Evolutionary conservation across 768 basidiomycete species (phyloP).

Genomic region (Cantharellus cinnabarinus): DNA sequence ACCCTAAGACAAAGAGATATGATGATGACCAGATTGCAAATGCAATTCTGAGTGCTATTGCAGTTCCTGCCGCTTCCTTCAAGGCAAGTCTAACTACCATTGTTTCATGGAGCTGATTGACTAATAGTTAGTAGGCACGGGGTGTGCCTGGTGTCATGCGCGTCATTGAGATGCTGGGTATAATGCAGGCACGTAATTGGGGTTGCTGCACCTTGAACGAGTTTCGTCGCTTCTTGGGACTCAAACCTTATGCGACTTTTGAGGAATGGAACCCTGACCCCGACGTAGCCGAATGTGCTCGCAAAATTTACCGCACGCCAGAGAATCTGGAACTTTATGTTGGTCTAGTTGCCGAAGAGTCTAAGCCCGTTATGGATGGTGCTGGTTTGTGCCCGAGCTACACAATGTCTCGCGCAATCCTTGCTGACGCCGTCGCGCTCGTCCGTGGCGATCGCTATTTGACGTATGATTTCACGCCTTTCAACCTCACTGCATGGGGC

Average conservation of each 20-base stretch:
- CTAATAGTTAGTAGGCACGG: constrained; percentile 5
- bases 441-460: constrained; percentile 71
- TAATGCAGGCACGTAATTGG: constrained; percentile 8
- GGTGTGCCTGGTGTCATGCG: constrained; percentile 9
- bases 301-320: constrained; percentile 43
- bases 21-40: constrained; percentile 6
- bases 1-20: neutral
- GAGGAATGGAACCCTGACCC: constrained; percentile 63
- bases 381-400: constrained; percentile 69
- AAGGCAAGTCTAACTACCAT: neutral
- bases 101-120: neutral
- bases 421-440: constrained; percentile 67
- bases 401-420: constrained; percentile 68
- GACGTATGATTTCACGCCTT: constrained; percentile 59
- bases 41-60: constrained; percentile 7
- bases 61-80: constrained; percentile 4
- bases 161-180: constrained; percentile 9
- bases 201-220: constrained; percentile 38
- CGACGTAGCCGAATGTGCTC: constrained; percentile 24
- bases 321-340: constrained; percentile 65
- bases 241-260: constrained; percentile 52
- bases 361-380: constrained; percentile 54
- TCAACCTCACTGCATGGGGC: constrained; percentile 68
- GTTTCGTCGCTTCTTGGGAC: constrained; percentile 62
- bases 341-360: constrained; percentile 58